A percentile compares a stretch with the other conserved stretches of the same genome.
Evolutionary conservation across 1,284 basidiomycete genomes (phyloP).

Genomic region (Microbotryomycetes sp.): DNA sequence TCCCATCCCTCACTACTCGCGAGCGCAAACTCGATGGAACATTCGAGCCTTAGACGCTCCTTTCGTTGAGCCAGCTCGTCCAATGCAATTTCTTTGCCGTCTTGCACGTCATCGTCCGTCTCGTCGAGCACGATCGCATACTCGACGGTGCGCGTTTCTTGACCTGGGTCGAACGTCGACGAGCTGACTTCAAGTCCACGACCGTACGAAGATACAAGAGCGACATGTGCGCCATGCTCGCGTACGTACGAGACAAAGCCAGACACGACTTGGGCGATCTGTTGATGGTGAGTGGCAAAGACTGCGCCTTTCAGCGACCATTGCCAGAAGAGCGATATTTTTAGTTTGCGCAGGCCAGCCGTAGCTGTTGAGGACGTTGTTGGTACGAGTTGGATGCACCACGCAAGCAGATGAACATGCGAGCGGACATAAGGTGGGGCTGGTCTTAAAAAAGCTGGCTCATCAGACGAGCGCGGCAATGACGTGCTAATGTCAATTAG

Average conservation of each 20-base stretch:
- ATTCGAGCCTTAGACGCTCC: constrained; percentile 59
- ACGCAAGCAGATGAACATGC: constrained; percentile 77
- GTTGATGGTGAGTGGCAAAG: constrained; percentile 52
- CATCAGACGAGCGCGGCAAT: constrained; percentile 81
- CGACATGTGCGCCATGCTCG: constrained; percentile 63
- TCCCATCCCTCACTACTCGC: constrained; percentile 83
- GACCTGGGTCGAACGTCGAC: constrained; percentile 65
- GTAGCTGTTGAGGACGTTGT: constrained; percentile 16
- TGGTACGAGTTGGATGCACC: constrained; percentile 68
- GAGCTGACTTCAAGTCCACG: constrained; percentile 71
- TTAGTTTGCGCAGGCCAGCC: constrained; percentile 45
- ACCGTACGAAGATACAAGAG: constrained; percentile 70
- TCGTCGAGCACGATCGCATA: constrained; percentile 72
- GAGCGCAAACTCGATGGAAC: constrained; percentile 71
- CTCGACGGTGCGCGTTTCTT: constrained; percentile 74
- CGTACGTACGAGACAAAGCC: constrained; percentile 70
- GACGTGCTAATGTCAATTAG: constrained; percentile 91
- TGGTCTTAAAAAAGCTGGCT: constrained; percentile 86
- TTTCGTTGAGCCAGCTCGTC: constrained; percentile 56
- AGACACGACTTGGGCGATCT: constrained; percentile 59
- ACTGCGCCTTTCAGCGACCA: constrained; percentile 83
- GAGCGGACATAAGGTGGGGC: constrained; percentile 92
- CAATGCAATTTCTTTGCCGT: constrained; percentile 42
- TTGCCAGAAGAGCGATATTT: constrained; percentile 89
- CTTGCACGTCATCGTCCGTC: constrained; percentile 50